These are phyloP conservation scores for Juglanconis sp. DNA, from an alignment of 2,329 filamentous ascomycete species.

Conservation along the genomic window DNA sequence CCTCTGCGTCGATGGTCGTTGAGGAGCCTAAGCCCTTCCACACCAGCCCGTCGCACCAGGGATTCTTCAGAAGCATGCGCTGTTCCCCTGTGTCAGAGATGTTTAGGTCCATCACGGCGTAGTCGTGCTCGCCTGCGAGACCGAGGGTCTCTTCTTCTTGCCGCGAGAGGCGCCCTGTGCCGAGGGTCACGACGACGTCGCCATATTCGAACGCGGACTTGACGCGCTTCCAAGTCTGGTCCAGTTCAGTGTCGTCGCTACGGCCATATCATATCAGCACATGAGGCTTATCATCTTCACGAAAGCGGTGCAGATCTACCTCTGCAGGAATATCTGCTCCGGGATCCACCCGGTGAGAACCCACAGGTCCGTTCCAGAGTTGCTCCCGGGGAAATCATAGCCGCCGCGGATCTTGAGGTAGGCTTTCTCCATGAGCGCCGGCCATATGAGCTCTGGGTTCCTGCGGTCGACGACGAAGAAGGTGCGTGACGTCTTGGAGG, in stretches of 20 bases:
- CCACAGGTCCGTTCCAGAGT: conserved; percentile 92
- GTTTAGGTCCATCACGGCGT: conserved; percentile 77
- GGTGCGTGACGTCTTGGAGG: conserved; percentile 69
- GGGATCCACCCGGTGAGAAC: conserved; percentile 95
- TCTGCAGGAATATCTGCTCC: conserved; percentile 88
- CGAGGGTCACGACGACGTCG: conserved; percentile 83
- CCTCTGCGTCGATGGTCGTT: conserved; percentile 24
- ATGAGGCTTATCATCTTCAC: fast-evolving
- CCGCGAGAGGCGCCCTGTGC: conserved; percentile 76
- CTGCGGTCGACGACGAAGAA: conserved; percentile 85
- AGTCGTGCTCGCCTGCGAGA: conserved; percentile 87
- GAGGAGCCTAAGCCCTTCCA: conserved; percentile 58
- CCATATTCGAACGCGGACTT: conserved; percentile 70
- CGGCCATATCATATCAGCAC: not conserved
- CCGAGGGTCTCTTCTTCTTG: conserved; percentile 78
- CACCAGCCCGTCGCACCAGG: conserved; percentile 80
- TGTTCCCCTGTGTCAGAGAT: conserved; percentile 59
- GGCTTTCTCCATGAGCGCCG: conserved; percentile 89
- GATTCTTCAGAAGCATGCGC: conserved; percentile 85
- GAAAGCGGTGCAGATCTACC: conserved; percentile 35
- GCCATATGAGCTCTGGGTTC: conserved; percentile 82
- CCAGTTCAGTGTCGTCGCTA: conserved; percentile 73
- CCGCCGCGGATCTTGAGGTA: conserved; percentile 94
- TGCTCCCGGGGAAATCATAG: conserved; percentile 96
- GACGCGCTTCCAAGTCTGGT: conserved; percentile 75